Conservation (phyloP, 208 protist species). For the Entamoeba dispar region DNA sequence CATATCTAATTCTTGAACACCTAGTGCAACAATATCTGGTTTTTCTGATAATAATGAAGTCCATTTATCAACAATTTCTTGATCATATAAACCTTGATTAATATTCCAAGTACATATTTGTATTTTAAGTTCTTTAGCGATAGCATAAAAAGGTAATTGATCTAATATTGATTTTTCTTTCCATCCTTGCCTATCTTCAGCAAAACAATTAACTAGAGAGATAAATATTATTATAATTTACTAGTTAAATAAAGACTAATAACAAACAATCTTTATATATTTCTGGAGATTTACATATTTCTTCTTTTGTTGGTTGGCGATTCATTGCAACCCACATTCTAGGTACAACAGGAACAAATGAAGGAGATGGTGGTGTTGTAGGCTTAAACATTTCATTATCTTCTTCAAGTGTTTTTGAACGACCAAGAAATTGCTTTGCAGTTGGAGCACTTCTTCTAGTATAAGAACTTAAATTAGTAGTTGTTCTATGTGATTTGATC, state of each 20-base stretch:
- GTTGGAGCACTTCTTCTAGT: background rate
- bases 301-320: background rate
- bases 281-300: background rate
- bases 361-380: too few relatives aligned
- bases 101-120: background rate
- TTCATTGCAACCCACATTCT: background rate
- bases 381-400: too few relatives aligned
- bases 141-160: background rate
- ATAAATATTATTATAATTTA: too few relatives aligned
- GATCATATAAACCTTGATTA: background rate
- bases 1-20: background rate
- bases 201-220: background rate
- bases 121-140: background rate
- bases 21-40: background rate
- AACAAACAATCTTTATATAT: background rate
- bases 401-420: background rate
- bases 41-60: background rate
- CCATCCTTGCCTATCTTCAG: background rate
- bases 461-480: background rate
- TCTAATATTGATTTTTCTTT: background rate
- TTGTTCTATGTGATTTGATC: background rate
- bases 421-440: background rate
- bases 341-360: background rate
- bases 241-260: too few relatives aligned
- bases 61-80: background rate